A percentile compares a stretch with the other conserved stretches of the same genome.
Evolutionary conservation across 164 flowering plant species (phyloP).

Genomic region (Nymphaea colorata): DNA sequence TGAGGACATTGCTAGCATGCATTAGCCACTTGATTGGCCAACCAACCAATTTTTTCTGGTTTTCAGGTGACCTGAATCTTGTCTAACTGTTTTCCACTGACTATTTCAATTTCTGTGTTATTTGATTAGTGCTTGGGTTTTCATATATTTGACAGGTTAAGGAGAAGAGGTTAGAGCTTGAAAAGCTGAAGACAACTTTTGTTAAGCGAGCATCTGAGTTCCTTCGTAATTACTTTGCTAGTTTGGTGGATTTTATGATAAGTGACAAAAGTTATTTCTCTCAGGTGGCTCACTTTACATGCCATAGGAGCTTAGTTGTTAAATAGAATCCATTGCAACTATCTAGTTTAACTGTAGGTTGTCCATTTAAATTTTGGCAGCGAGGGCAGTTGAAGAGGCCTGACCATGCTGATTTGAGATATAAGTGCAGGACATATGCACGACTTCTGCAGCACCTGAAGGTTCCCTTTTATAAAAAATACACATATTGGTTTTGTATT

Average conservation of each 20-base stretch:
- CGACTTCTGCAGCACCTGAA: conserved; percentile 94
- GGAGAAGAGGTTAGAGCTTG: conserved; percentile 89
- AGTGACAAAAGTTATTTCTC: conserved; percentile 96
- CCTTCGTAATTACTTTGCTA: conserved; percentile 84
- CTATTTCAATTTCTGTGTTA: neutral
- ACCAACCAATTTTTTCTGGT: no score
- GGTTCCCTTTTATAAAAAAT: conserved; percentile 21
- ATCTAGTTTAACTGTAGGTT: conserved; percentile 7
- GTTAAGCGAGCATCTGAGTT: conserved; percentile 95
- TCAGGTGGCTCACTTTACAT: conserved; percentile 39
- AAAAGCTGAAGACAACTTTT: conserved; percentile 65
- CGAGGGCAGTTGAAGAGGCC: conserved; percentile 98
- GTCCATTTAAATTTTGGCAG: conserved; percentile 26
- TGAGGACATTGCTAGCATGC: no score
- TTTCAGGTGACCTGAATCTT: no score
- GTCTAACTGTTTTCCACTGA: no score
- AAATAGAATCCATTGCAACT: neutral
- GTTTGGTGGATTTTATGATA: conserved; percentile 98
- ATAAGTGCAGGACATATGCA: conserved; percentile 98
- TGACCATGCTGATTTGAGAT: conserved; percentile 98
- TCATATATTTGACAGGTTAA: conserved; percentile 43
- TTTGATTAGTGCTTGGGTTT: neutral
- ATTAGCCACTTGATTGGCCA: no score
- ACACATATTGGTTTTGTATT: neutral
- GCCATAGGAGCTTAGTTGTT: neutral